These are phyloP conservation scores for Fimicolochytrium jonesii DNA, from an alignment of 192 early-diverging fungal species.

Conservation along the genomic window DNA sequence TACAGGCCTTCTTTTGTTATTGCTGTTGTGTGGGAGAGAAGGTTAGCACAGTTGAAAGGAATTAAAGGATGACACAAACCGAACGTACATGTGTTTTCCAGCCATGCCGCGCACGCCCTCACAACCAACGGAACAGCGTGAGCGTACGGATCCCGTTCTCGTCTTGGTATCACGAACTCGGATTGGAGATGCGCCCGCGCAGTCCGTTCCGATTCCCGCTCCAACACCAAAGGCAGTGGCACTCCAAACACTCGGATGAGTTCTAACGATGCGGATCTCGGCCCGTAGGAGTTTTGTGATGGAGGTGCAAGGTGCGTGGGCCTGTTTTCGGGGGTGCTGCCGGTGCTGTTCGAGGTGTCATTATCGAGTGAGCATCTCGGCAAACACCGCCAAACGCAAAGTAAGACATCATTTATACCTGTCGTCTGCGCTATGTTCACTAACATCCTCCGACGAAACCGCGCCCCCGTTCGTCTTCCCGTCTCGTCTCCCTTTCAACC, in stretches of 20 bases:
- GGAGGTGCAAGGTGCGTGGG: not conserved
- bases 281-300: too few species aligned
- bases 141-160: too few species aligned
- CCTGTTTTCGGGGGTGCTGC: not conserved
- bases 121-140: not conserved
- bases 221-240: not conserved
- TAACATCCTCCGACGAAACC: not conserved
- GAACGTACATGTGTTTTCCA: not conserved
- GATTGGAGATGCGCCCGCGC: not conserved
- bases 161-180: too few species aligned
- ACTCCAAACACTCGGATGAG: not conserved
- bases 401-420: not conserved
- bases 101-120: not conserved
- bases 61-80: not conserved
- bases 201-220: too few species aligned
- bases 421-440: not conserved
- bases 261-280: constrained; percentile 1
- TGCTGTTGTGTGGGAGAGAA: not conserved
- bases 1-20: constrained; percentile 32
- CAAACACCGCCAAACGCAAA: not conserved
- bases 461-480: not conserved
- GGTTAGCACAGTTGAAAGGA: not conserved
- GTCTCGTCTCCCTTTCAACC: not conserved
- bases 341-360: not conserved
- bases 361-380: not conserved